These are phyloP conservation scores for Globisporangium orthogonon DNA, from an alignment of 352 stramenopile species.

Conservation along the genomic window DNA sequence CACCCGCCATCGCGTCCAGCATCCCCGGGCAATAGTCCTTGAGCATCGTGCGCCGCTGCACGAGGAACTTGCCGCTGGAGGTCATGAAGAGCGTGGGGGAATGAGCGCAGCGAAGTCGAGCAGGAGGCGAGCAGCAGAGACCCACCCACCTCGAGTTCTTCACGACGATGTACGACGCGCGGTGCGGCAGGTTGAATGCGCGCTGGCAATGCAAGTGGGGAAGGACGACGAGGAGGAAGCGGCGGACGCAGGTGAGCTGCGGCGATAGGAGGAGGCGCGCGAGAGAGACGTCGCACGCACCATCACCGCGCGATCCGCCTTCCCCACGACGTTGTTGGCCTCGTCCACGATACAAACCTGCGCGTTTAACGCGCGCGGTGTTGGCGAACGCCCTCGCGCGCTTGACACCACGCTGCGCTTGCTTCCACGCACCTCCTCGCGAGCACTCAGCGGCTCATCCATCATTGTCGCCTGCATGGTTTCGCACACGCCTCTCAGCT, in stretches of 20 bases:
- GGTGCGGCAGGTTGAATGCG: slow-evolving; percentile 72
- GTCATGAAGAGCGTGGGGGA: neutral
- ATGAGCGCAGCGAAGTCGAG: neutral
- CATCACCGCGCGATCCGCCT: slow-evolving; percentile 77
- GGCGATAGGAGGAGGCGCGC: neutral
- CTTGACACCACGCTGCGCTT: too few relatives aligned
- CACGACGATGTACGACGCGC: slow-evolving; percentile 85
- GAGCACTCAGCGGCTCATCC: neutral
- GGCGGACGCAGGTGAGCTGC: neutral
- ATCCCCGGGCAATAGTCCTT: slow-evolving; percentile 88
- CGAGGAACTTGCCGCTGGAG: slow-evolving; percentile 66
- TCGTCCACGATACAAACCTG: slow-evolving; percentile 85
- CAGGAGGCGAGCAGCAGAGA: neutral
- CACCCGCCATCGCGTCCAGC: slow-evolving; percentile 77
- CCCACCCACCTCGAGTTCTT: slow-evolving; percentile 55
- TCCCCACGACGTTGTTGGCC: slow-evolving; percentile 76
- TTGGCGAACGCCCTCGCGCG: too few relatives aligned
- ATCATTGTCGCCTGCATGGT: neutral
- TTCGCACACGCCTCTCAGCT: neutral
- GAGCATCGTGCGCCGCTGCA: slow-evolving; percentile 81
- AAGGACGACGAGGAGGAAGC: too few relatives aligned
- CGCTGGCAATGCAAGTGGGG: slow-evolving; percentile 19
- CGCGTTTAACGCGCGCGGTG: neutral
- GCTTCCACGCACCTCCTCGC: neutral
- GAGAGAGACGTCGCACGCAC: slow-evolving; percentile 17